These are phyloP conservation scores for Astrothelium macrocarpum DNA, from an alignment of 495 filamentous ascomycete genomes.

Conservation along the genomic window DNA sequence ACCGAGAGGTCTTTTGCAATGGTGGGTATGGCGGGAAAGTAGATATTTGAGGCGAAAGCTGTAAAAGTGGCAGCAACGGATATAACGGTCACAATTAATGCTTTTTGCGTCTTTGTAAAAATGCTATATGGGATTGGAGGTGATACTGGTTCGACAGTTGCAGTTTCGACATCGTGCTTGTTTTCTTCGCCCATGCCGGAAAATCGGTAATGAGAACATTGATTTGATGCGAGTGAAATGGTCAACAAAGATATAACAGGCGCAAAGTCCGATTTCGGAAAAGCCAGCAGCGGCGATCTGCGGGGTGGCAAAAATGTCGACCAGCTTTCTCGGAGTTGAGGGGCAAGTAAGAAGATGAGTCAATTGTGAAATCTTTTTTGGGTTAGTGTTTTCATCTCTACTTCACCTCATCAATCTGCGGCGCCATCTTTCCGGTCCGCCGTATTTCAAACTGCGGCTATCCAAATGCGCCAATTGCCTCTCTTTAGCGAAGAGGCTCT, in stretches of 20 bases:
- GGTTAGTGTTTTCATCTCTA: too few relatives aligned
- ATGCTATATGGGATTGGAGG: conserved; percentile 21
- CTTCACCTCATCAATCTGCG: too few relatives aligned
- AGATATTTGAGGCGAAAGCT: conserved; percentile 26
- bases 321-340: too few relatives aligned
- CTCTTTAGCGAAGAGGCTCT: too few relatives aligned
- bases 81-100: conserved; percentile 25
- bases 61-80: conserved; percentile 26
- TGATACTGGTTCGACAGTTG: background rate
- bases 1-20: conserved; percentile 21
- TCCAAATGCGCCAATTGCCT: too few relatives aligned
- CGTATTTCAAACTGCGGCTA: too few relatives aligned
- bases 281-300: background rate
- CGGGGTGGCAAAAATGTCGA: too few relatives aligned
- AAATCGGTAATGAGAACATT: background rate
- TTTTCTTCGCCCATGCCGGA: background rate
- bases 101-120: conserved; percentile 22
- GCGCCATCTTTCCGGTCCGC: too few relatives aligned
- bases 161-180: background rate
- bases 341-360: too few relatives aligned
- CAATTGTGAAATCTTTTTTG: too few relatives aligned
- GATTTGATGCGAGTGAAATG: background rate
- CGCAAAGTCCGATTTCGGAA: background rate
- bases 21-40: conserved; percentile 27
- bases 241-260: background rate